Percentiles rank a stretch among this genome's conserved stretches.
Conservation (phyloP, 257 asterid genomes). For the Anisodus tanguticus region DNA sequence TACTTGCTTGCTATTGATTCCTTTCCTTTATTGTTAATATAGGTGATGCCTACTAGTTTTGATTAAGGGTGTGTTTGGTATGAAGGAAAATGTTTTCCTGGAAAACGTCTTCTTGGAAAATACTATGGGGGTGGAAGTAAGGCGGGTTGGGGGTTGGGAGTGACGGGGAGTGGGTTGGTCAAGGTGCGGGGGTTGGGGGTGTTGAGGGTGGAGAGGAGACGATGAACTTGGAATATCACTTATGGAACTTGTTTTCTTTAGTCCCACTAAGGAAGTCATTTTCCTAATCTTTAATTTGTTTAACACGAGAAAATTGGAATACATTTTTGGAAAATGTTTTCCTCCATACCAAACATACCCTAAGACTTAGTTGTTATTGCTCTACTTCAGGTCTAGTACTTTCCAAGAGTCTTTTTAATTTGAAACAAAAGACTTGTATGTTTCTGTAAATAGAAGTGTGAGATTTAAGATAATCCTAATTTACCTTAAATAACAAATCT, state of each 20-base stretch:
- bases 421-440: neutral
- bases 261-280: neutral
- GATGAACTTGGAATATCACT: neutral
- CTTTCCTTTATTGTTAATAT: neutral
- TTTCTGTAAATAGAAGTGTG: neutral
- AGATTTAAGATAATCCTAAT: neutral
- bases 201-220: too few species aligned
- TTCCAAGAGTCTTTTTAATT: neutral
- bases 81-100: too few species aligned
- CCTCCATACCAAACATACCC: too few species aligned
- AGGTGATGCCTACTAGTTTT: neutral
- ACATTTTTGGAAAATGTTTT: neutral
- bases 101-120: too few species aligned
- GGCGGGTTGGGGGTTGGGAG: too few species aligned
- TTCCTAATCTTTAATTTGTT: neutral
- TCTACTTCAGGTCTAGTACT: neutral
- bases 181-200: too few species aligned
- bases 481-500: neutral
- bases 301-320: too few species aligned
- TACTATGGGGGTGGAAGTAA: too few species aligned
- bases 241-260: neutral
- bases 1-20: neutral
- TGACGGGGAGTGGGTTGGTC: too few species aligned
- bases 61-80: too few species aligned
- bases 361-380: neutral